phyloP scores from a whole-genome alignment of 768 basidiomycete species.

The Termitomyces sp. region DNA sequence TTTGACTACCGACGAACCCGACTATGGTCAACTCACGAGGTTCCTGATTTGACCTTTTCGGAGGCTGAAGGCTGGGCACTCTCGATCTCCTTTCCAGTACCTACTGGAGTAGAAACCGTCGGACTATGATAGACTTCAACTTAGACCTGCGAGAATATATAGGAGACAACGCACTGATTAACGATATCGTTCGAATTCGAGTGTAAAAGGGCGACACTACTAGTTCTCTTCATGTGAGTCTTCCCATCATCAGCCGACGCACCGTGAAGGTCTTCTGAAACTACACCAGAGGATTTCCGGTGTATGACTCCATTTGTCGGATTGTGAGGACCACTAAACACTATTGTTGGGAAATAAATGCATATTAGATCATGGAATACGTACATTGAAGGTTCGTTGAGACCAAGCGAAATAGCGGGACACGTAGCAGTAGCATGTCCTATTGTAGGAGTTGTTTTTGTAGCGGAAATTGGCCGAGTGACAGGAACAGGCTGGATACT shows the following conservation, averaged over 20 bases:
- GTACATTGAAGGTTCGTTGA: not conserved
- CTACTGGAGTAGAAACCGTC: not conserved
- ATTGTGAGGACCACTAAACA: not conserved
- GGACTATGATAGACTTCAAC: not conserved
- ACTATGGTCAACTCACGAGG: not conserved
- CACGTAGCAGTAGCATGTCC: not conserved
- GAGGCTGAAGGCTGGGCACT: not conserved
- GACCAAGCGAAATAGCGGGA: not conserved
- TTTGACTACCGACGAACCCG: not conserved
- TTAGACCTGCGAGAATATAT: not conserved
- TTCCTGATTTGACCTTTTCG: not conserved
- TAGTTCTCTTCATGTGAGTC: not conserved
- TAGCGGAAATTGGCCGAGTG: not conserved
- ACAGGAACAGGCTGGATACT: not conserved
- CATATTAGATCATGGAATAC: not conserved
- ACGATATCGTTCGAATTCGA: not conserved
- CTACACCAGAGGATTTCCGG: not conserved
- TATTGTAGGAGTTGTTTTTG: not conserved
- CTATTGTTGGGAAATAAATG: not conserved
- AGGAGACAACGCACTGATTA: not conserved
- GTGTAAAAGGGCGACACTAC: not conserved
- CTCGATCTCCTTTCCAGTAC: not conserved
- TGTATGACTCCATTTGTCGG: not conserved
- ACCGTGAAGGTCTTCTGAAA: not conserved
- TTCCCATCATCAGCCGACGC: not conserved